Evolutionary conservation across 2,329 filamentous ascomycete species (phyloP), one percentile per base, ranked within the genome.

Genomic region (Trichophyton rubrum): DNA sequence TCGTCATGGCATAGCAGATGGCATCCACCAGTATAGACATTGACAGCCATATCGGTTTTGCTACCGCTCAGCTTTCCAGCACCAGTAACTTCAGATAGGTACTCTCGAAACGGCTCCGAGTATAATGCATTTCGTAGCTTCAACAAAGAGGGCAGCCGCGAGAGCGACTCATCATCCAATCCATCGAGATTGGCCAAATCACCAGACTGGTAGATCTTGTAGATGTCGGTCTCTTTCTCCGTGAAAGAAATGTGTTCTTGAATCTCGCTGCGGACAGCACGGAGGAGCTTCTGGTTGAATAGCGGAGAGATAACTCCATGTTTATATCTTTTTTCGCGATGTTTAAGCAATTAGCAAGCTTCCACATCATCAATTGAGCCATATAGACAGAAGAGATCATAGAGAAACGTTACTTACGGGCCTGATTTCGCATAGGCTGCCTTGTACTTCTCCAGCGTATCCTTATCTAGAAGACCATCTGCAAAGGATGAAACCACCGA

Each of bases 31-130:
- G 90, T 96, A 74, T 99, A 99, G 58, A 99, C 86, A 71, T 99
- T 99, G 79, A 99, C 95, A 62, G 93, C 93, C 90, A 99, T 96
- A 74, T 99, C 93, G 17, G 93, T 97, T 80, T 97, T 99, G 73
- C 83, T 84, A 1, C 91, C 93, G 68, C 90, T 96, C 70, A 99
- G 75, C 61, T 89, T 85, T 0, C 93, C 93, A 61, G 90, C 90
- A 62, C 85, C 85, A 13, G 92, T 95, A 69, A 99, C 88, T 60
- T 83, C 80, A 33, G 90, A 89, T 61, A 97, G 83, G 74, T 95
- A 97, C 77, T 88, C 81, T 69, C 93, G 86, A 77, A 99, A 99
- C 2, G 86, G 79, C 61, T 87, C 81, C 33, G 92, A 96, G 80
- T 99, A 99, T 67, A 99, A 79, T 53, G 91, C 89, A 76, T 99